phyloP scores from a whole-genome alignment of 1,284 basidiomycete genomes.

The Cutaneotrichosporon mucoides region DNA sequence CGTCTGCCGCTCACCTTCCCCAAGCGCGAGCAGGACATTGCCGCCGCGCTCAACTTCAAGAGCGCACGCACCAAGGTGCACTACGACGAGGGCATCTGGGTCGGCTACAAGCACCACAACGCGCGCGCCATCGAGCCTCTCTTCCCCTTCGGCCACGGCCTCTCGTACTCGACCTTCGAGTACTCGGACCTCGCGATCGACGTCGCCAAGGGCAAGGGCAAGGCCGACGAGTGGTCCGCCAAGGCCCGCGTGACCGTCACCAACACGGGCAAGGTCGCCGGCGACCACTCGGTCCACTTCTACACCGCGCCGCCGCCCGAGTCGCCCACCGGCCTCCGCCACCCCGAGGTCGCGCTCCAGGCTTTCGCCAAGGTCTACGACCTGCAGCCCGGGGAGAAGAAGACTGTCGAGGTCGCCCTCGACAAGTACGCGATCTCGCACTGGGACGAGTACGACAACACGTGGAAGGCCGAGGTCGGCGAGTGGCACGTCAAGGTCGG shows the following conservation, averaged over 20 bases:
- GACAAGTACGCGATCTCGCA: constrained; percentile 49
- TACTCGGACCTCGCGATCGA: constrained; percentile 34
- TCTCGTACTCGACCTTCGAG: constrained; percentile 74
- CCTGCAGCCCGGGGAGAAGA: constrained; percentile 24
- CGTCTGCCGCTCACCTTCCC: constrained; percentile 74
- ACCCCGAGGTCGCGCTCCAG: constrained; percentile 39
- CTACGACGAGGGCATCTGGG: constrained; percentile 42
- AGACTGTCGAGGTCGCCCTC: constrained; percentile 31
- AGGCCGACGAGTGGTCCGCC: constrained; percentile 50
- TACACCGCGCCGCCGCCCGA: constrained; percentile 36
- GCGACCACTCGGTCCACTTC: constrained; percentile 42
- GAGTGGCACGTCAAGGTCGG: constrained; percentile 38
- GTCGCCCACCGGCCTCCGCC: constrained; percentile 28
- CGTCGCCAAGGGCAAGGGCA: constrained; percentile 62
- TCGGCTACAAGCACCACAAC: constrained; percentile 73
- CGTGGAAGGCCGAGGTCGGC: constrained; percentile 40
- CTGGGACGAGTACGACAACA: constrained; percentile 43
- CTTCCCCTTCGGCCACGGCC: constrained; percentile 75
- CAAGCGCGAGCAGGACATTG: constrained; percentile 64
- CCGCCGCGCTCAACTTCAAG: constrained; percentile 64
- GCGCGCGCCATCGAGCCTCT: constrained; percentile 61
- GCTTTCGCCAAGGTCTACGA: constrained; percentile 43
- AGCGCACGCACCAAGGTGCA: constrained; percentile 62
- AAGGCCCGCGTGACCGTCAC: constrained; percentile 36
- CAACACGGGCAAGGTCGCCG: constrained; percentile 44